phyloP scores from a whole-genome alignment of 2,329 filamentous ascomycete species.

The Pyricularia sp. region DNA sequence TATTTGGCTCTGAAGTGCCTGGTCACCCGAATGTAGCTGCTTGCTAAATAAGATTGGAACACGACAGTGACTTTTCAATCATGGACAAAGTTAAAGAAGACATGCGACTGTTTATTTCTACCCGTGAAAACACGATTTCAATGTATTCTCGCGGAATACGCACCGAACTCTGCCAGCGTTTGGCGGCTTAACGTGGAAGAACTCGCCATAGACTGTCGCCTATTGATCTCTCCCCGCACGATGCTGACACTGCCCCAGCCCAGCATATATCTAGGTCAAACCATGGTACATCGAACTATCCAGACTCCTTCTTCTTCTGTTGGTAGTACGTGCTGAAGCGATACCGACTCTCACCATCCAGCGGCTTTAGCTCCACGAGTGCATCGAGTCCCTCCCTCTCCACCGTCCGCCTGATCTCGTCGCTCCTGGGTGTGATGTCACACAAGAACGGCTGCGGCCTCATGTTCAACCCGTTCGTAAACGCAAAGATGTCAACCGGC shows the following conservation, averaged over 20 bases:
- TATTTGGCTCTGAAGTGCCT: too few species aligned
- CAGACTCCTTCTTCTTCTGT: slow-evolving; percentile 16
- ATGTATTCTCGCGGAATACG: too few species aligned
- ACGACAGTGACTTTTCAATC: too few species aligned
- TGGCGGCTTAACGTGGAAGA: too few species aligned
- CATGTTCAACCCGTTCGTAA: slow-evolving; percentile 46
- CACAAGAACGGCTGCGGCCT: slow-evolving; percentile 46
- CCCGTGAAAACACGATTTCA: too few species aligned
- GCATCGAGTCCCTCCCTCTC: slow-evolving; percentile 43
- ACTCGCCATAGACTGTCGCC: neutral
- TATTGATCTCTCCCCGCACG: neutral
- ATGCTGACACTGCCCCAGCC: neutral
- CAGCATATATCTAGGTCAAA: too few species aligned
- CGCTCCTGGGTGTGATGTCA: slow-evolving; percentile 37
- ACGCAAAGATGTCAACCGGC: slow-evolving; percentile 48
- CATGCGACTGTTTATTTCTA: too few species aligned
- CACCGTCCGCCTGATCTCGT: slow-evolving; percentile 38
- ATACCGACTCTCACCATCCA: slow-evolving; percentile 47
- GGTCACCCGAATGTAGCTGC: too few species aligned
- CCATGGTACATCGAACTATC: slow-evolving; percentile 2
- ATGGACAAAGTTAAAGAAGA: too few species aligned
- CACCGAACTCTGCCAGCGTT: too few species aligned
- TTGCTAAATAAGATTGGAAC: too few species aligned
- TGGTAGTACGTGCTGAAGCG: slow-evolving; percentile 44
- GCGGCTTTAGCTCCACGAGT: slow-evolving; percentile 37